phyloP scores from a whole-genome alignment of 1,284 basidiomycete species.

The Sanghuangporus weigelae region DNA sequence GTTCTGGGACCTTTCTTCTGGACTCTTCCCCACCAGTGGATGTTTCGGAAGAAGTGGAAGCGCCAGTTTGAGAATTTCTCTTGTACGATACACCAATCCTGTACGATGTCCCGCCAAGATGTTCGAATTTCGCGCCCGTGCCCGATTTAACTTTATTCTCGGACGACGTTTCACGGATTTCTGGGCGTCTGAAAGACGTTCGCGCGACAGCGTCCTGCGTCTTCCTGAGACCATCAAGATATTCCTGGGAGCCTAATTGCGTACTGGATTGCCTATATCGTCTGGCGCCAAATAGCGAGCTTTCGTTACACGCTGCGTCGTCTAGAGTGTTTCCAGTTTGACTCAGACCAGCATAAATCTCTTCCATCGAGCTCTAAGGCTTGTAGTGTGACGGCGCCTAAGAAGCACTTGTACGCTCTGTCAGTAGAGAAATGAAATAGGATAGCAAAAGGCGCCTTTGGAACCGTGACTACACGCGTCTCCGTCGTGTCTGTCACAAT shows the following conservation, averaged over 20 bases:
- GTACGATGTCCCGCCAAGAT: slow-evolving; percentile 1
- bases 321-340: background rate
- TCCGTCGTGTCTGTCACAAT: no score
- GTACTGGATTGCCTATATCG: background rate
- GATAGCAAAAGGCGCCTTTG: no score
- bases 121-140: slow-evolving; percentile 1
- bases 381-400: no score
- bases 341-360: background rate
- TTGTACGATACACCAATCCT: background rate
- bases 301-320: background rate
- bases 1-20: background rate
- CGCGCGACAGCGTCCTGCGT: background rate
- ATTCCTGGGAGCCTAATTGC: background rate
- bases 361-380: background rate
- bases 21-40: background rate
- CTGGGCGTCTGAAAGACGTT: background rate
- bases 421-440: no score
- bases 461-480: no score
- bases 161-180: background rate
- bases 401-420: no score
- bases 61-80: background rate
- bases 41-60: background rate
- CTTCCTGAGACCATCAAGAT: background rate
- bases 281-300: background rate
- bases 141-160: background rate